Evolutionary conservation across 495 filamentous ascomycete genomes (phyloP), one percentile per base, ranked within the genome.

Genomic region (Xylaria flabelliformis): DNA sequence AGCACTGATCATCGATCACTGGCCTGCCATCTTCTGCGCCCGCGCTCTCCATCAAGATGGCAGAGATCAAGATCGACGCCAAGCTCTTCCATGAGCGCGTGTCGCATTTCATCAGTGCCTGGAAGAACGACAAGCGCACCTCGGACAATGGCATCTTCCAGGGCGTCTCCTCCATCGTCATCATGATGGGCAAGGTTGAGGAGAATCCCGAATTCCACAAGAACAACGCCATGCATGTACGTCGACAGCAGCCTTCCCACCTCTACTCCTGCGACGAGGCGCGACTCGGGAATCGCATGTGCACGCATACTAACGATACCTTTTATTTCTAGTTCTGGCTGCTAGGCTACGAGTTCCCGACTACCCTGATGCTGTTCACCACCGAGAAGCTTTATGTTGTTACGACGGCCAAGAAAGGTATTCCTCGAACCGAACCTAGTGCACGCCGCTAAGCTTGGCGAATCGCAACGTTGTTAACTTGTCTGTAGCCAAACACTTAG

Each of bases 371-470:
- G 82, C 86, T 99, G 56, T 87, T 98, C 75, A 98, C 97, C 12
- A 88, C 90, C 64, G 97, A 98, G 67, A 87, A 88, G 66, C 83
- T 98, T 73, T 95, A 94, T 80, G 90, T 98, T 64, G 91, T 98
- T 67, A 98, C 97, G 2, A 98, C 96, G 13, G 90, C 93, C 24
- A 99, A 99, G 83, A 99, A 99, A 90, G 94, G 95, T 96, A 76
- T 56, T 55, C 19, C 44, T 63, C 29, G 46, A 55, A 46, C 34
- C 19, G n/a, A 32, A 13, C n/a, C 9, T 8, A 10, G 34, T 48
- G 34, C 67, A 29, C 26, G n/a, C 34, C 36, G 50, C 32, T 32
- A n/a, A 29, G 65, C 56, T 39, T 17, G 17, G 9, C 19, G 10
- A 39, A 48, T 24, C 9, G 34, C 12, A 17, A 29, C 4, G 3